Percentiles rank a stretch among this genome's conserved stretches.
These are phyloP conservation scores for Recurvomyces mirabilis DNA, from an alignment of 495 filamentous ascomycete species.

Conservation along the genomic window DNA sequence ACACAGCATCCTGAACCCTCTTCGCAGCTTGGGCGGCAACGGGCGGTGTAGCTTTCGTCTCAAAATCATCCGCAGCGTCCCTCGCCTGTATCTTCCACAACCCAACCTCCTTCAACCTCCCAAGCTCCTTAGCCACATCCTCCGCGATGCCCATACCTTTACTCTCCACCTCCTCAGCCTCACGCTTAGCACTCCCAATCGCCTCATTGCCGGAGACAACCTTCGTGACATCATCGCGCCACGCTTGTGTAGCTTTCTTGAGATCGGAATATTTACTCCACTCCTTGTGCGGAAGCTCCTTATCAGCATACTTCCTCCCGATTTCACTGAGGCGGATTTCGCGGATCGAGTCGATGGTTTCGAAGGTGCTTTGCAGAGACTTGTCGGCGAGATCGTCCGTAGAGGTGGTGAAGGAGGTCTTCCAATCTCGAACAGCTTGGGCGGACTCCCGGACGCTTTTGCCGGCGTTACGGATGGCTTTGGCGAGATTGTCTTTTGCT, in stretches of 20 bases:
- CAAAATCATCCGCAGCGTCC: conserved; percentile 70
- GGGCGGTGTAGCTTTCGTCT: conserved; percentile 41
- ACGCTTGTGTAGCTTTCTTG: conserved; percentile 71
- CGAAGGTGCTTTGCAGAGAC: conserved; percentile 69
- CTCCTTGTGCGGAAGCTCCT: conserved; percentile 92
- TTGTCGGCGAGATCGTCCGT: conserved; percentile 55
- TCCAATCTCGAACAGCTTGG: conserved; percentile 71
- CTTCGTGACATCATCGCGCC: conserved; percentile 66
- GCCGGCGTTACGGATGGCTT: conserved; percentile 61
- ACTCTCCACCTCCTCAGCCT: conserved; percentile 57
- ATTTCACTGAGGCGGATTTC: conserved; percentile 89
- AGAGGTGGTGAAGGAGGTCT: conserved; percentile 58
- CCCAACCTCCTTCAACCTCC: conserved; percentile 71
- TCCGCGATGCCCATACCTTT: conserved; percentile 72
- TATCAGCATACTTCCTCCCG: conserved; percentile 96
- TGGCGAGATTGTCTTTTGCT: conserved; percentile 50
- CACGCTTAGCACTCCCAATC: conserved; percentile 55
- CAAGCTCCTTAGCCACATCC: conserved; percentile 69
- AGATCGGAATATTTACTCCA: conserved; percentile 86
- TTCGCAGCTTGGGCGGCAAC: conserved; percentile 33
- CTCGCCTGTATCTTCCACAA: conserved; percentile 71
- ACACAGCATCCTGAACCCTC: conserved; percentile 35
- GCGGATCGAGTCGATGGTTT: conserved; percentile 70
- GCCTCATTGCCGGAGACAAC: conserved; percentile 62
- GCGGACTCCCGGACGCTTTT: conserved; percentile 68